Conservation (phyloP, 352 stramenopile genomes). For the Plasmopara muralis region DNA sequence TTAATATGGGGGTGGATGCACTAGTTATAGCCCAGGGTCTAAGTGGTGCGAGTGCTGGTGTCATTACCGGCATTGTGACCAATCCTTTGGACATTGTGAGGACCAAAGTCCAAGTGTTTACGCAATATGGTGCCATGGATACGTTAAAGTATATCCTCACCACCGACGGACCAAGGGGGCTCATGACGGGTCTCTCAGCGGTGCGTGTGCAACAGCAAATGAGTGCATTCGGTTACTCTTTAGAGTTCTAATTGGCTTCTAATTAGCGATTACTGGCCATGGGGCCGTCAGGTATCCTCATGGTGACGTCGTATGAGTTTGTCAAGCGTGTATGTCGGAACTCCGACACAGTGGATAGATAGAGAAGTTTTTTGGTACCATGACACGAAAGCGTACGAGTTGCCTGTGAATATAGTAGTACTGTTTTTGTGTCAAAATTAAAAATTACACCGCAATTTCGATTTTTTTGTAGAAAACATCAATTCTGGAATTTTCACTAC, state of each 20-base stretch:
- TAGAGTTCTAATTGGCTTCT: slow-evolving; percentile 1
- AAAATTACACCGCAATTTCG: too few relatives aligned
- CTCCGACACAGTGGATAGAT: too few relatives aligned
- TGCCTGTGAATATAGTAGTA: too few relatives aligned
- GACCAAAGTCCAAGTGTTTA: slow-evolving; percentile 81
- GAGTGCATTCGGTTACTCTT: not conserved
- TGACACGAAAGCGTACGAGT: too few relatives aligned
- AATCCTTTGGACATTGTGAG: slow-evolving; percentile 88
- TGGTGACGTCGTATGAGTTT: slow-evolving; percentile 87
- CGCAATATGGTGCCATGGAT: slow-evolving; percentile 75
- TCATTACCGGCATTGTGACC: slow-evolving; percentile 73
- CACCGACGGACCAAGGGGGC: slow-evolving; percentile 56
- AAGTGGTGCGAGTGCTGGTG: slow-evolving; percentile 64
- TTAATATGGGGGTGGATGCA: not conserved
- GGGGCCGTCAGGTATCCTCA: slow-evolving; percentile 74
- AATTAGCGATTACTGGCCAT: slow-evolving; percentile 70
- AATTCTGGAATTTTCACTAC: too few relatives aligned
- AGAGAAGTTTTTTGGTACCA: too few relatives aligned
- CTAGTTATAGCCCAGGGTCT: slow-evolving; percentile 69
- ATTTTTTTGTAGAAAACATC: too few relatives aligned
- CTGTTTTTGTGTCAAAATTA: too few relatives aligned
- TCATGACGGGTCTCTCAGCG: slow-evolving; percentile 77
- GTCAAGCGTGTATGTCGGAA: slow-evolving; percentile 81
- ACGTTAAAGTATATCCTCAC: slow-evolving; percentile 81
- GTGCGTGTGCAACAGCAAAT: slow-evolving; percentile 29